A percentile compares a stretch with the other conserved stretches of the same genome.
These are phyloP conservation scores for Penicillium verhagenii DNA, from an alignment of 495 filamentous ascomycete genomes.

Conservation along the genomic window DNA sequence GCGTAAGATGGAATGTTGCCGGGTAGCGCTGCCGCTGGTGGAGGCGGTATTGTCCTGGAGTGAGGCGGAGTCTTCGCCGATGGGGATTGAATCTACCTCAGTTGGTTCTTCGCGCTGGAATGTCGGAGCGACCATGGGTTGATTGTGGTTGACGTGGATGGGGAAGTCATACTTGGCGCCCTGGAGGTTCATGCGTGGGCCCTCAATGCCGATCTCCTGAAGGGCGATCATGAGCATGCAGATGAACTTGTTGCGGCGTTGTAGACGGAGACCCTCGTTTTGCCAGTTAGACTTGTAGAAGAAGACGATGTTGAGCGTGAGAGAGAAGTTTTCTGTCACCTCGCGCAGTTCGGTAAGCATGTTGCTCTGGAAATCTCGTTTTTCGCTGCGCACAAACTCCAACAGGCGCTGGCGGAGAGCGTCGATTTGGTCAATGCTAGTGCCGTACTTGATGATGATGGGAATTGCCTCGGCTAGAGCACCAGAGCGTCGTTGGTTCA, in stretches of 20 bases:
- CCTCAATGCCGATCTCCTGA: conserved; percentile 83
- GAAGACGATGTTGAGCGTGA: conserved; percentile 93
- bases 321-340: conserved; percentile 61
- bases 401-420: conserved; percentile 78
- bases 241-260: conserved; percentile 92
- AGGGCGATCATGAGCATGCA: conserved; percentile 88
- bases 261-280: conserved; percentile 87
- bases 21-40: conserved; percentile 25
- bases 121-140: conserved; percentile 19
- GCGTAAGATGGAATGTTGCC: conserved; percentile 55
- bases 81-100: conserved; percentile 18
- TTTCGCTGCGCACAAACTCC: conserved; percentile 80
- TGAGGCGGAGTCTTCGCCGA: conserved; percentile 13
- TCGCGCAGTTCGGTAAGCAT: conserved; percentile 84
- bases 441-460: conserved; percentile 85
- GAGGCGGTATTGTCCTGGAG: conserved; percentile 30
- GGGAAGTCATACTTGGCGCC: conserved; percentile 61
- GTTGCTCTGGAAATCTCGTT: conserved; percentile 86
- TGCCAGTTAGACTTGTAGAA: conserved; percentile 97
- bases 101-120: conserved; percentile 9
- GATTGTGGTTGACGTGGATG: conserved; percentile 53
- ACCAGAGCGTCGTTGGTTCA: conserved; percentile 90
- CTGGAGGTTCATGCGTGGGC: conserved; percentile 73
- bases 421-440: conserved; percentile 82
- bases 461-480: conserved; percentile 84